Evolutionary conservation across 2,329 filamentous ascomycete genomes (phyloP), one percentile per base, ranked within the genome.

Genomic region (Karstenula rhodostoma): DNA sequence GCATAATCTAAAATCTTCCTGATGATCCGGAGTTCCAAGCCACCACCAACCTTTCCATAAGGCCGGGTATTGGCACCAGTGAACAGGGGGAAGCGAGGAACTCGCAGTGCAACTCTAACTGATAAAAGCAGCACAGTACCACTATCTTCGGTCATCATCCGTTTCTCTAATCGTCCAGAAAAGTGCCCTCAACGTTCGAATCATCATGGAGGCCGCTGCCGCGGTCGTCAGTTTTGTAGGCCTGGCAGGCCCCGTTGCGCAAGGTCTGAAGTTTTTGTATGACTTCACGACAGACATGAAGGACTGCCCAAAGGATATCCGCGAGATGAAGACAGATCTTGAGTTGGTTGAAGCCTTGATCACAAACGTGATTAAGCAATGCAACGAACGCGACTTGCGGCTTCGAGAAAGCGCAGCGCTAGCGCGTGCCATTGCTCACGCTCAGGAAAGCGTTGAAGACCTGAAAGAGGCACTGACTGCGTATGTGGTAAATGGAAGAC

Each of bases 201-300:
- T 57, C 58, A 33, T 57, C 53, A 60, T 60, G 58, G 58, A 60
- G 50, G 58, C 58, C 32, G 53, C 58, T 53, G 58, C 58, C 52
- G 58, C 58, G 37, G 47, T 60, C 37, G 58, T 60, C 47, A 57
- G 58, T 60, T 60, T 60, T 53, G 53, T 60, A 33, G 48, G 58
- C 54, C 58, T 60, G 49, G 58, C 58, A 60, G 58, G 46, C 53
- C 58, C 53, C 46, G 58, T 60, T 53, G 58, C 58, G 46, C 58
- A 60, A 53, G 47, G 58, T 57, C 58, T 60, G 47, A 60, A 60
- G 58, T 57, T 53, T 46, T n/a, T 60, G 53, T 60, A 60, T 57
- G 58, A 60, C 54, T 60, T 60, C 53, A 57, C 58, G 27, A 60
- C 58, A 53, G 47, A 60, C 54, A 60, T 60, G 58, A 60, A 60